phyloP scores from a whole-genome alignment of 129 eudicot genomes.

The Logfia minima region DNA sequence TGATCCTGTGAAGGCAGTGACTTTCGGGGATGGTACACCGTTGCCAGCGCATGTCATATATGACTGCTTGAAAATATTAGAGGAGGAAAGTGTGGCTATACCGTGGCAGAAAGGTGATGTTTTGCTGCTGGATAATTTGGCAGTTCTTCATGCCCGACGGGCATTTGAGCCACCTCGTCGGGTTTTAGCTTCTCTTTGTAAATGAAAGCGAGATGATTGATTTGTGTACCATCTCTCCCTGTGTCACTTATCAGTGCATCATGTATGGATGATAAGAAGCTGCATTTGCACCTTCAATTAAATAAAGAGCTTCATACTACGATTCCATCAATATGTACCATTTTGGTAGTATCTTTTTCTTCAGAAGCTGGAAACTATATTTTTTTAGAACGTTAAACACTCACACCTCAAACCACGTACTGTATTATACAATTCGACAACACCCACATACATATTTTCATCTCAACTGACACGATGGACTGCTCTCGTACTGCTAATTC shows the following conservation, averaged over 20 bases:
- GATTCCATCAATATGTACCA: neutral
- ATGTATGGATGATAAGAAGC: conserved; percentile 11
- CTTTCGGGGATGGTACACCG: conserved; percentile 39
- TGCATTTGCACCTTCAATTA: conserved; percentile 11
- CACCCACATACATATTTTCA: too few relatives aligned
- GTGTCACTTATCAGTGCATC: neutral
- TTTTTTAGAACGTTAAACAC: too few relatives aligned
- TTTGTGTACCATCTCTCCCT: neutral
- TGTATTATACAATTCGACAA: too few relatives aligned
- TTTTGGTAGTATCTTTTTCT: neutral
- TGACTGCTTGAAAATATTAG: conserved; percentile 34
- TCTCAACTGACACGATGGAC: neutral
- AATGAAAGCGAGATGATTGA: conserved; percentile 18
- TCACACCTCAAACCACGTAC: too few relatives aligned
- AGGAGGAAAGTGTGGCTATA: conserved; percentile 42
- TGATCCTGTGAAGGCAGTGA: conserved; percentile 48
- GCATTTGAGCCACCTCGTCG: conserved; percentile 39
- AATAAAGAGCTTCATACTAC: conserved; percentile 18
- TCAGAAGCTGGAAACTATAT: neutral
- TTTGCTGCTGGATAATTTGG: conserved; percentile 38
- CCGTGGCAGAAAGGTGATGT: conserved; percentile 48
- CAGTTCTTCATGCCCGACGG: conserved; percentile 41
- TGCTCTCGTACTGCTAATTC: too few relatives aligned
- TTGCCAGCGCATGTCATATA: conserved; percentile 33
- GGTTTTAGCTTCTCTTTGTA: conserved; percentile 43